A percentile compares a stretch with the other conserved stretches of the same genome.
These are phyloP conservation scores for Hordeum vulgare DNA, from an alignment of 176 grass and related monocot species.

Conservation along the genomic window DNA sequence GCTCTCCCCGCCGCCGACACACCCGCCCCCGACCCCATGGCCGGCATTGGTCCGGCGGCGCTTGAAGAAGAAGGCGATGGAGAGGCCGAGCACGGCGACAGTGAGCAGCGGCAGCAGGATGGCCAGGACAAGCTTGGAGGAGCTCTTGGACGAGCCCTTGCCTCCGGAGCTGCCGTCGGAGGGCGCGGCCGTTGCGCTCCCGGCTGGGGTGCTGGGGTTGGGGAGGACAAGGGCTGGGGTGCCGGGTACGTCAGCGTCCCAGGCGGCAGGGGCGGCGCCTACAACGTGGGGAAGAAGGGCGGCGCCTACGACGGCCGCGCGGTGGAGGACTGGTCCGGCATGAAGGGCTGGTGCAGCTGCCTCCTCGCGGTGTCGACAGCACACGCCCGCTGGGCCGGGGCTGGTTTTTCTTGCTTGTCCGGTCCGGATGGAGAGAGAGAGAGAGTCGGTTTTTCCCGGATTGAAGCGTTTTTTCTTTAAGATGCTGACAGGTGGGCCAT, in stretches of 20 bases:
- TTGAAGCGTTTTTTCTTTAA: too few species aligned
- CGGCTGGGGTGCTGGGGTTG: constrained; percentile 21
- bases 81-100: constrained; percentile 52
- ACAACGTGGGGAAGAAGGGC: constrained; percentile 44
- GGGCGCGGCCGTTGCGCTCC: constrained; percentile 9
- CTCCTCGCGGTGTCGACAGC: constrained; percentile 28
- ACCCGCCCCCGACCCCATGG: not conserved
- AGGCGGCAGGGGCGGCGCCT: constrained; percentile 22
- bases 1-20: constrained; percentile 21
- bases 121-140: constrained; percentile 67
- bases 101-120: constrained; percentile 67
- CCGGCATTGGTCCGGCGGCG: constrained; percentile 37
- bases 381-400: too few species aligned
- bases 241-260: constrained; percentile 25
- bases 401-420: too few species aligned
- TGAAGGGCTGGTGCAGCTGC: constrained; percentile 60
- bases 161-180: constrained; percentile 17
- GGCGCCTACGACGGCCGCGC: not conserved
- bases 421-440: too few species aligned
- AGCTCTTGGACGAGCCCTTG: constrained; percentile 29
- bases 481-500: too few species aligned
- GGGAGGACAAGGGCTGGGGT: constrained; percentile 37
- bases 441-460: too few species aligned
- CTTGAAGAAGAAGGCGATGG: constrained; percentile 67
- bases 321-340: constrained; percentile 31